phyloP scores from a whole-genome alignment of 208 protist species.

The Porcisia deanei region DNA sequence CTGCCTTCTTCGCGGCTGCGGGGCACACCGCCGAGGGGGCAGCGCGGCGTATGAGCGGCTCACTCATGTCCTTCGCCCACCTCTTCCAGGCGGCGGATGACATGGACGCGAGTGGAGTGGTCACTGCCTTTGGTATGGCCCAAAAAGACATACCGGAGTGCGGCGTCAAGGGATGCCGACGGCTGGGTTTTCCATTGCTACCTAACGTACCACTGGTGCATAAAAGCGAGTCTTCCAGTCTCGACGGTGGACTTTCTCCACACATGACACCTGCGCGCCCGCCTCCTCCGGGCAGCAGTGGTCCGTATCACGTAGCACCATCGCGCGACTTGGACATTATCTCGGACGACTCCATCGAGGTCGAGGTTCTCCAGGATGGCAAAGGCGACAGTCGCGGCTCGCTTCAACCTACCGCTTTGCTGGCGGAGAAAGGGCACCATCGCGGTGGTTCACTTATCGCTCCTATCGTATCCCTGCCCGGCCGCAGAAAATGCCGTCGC shows the following conservation, averaged over 20 bases:
- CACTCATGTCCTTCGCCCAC: background rate
- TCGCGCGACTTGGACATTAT: slow-evolving; percentile 8
- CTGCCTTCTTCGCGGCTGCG: background rate
- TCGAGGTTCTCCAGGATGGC: slow-evolving; percentile 27
- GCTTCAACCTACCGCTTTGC: background rate
- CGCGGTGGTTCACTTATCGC: background rate
- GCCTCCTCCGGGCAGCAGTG: slow-evolving; percentile 2
- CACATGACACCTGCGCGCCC: background rate
- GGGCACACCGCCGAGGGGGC: background rate
- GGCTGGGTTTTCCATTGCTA: slow-evolving; percentile 4
- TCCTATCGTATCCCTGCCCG: background rate
- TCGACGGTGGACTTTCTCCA: background rate
- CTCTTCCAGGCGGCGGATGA: slow-evolving; percentile 8
- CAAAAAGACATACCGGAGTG: slow-evolving; percentile 7
- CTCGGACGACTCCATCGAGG: slow-evolving; percentile 31
- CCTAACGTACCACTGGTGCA: background rate
- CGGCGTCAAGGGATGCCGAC: background rate
- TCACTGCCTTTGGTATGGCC: slow-evolving; percentile 20
- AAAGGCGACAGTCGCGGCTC: background rate
- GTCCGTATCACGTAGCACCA: background rate
- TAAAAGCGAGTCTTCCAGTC: background rate
- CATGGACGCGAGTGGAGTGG: slow-evolving; percentile 16
- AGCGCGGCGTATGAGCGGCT: background rate
- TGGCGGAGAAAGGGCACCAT: background rate
- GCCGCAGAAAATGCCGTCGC: background rate